Evolutionary conservation across 1,284 basidiomycete genomes (phyloP), one percentile per base, ranked within the genome.

Genomic region (Flammula alnicola): DNA sequence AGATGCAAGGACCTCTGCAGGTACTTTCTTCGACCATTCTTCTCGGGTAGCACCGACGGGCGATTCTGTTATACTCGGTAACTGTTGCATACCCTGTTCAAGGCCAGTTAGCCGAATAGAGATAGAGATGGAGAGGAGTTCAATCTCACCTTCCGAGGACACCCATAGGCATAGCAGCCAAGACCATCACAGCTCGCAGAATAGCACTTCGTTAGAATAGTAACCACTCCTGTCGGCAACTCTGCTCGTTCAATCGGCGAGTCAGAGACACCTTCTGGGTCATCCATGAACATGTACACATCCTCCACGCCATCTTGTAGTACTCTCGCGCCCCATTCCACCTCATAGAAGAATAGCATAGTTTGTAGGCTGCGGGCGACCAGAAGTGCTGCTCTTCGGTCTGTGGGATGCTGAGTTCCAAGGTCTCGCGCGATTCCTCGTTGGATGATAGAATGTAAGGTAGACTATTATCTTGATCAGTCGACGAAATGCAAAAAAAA

Each of bases 261-360:
- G 46, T 83, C 83, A 1, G 82, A 80, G 14, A 62, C 60, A 17
- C 86, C 85, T 48, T 88, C 88, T 54, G 86, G 81, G 60, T 97
- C 95, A 55, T 94, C 93, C 69, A 95, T 77, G 73, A 99, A 98
- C 81, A 93, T 94, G 71, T 94, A 98, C 5, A 98, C 94, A 60
- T 97, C 93, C 60, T 97, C 95, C 2, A 95, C 88, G 4, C 93
- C 89, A 63, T 98, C 96, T 51, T 89, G 86, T 37, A 98, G 71
- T 1, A 86, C 78, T 19, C 86, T 84, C 49, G 87, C 84, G 26
- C 92, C 93, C 93, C 95, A 97, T 67, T 98, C 95, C 5, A 98
- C 95, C 66, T 99, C 96, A 65, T 96, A 93, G 66, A 98, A 95
- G 78, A 95, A 97, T 5, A 98, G 79, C 66, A 96, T 92, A 54